Base-by-base conservation (phyloP, 768 basidiomycete genomes). In the Auricularia cornea region DNA sequence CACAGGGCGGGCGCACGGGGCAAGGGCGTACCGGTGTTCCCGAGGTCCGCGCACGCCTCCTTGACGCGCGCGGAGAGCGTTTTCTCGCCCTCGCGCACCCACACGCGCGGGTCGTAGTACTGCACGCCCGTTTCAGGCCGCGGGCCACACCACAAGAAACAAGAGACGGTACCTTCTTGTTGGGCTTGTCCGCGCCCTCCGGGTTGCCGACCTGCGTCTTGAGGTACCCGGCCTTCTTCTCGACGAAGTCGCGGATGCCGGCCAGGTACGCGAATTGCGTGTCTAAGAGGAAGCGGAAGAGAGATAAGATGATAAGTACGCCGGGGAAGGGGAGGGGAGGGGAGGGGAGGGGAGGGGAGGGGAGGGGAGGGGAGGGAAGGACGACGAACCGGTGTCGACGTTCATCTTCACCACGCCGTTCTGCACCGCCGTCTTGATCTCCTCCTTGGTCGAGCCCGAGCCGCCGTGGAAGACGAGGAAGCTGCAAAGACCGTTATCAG, bases 391-490 rank as follows among this genome's bases (percentile, higher is more conserved):
- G 64, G 94, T 98, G 75, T 96, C 94, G 64, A 97, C 93, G 80
- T 98, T 98, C 95, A 98, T 98, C 83, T 99, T 99, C 73, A 98
- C 88, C 48, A 97, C 96, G 71, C 96, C 96, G 74, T 95, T 83
- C 60, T 77, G 72, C 68, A 98, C 97, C 63, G 95, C 96, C 57
- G 88, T 92, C 70, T 80, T 81, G 79, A 98, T 99, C 78, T 99
- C 97, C 57, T 95, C 89, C 78, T 93, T 93, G 68, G 90, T 87
- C 33, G 97, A 98, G 54, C 97, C 97, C 61, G 97, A 98, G 67
- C 97, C 97, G 77, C 97, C 97, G 80, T 99, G 97, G 94, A 98
- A 99, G 76, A 98, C 97, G 66, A 98, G 91, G 86, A 89, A 98
- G 69, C 92, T 93, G 60, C 3, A 31, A n/a, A 26, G 33, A 56